These are phyloP conservation scores for Pugionium dolabratum DNA, from an alignment of 345 rosid species.

Conservation along the genomic window DNA sequence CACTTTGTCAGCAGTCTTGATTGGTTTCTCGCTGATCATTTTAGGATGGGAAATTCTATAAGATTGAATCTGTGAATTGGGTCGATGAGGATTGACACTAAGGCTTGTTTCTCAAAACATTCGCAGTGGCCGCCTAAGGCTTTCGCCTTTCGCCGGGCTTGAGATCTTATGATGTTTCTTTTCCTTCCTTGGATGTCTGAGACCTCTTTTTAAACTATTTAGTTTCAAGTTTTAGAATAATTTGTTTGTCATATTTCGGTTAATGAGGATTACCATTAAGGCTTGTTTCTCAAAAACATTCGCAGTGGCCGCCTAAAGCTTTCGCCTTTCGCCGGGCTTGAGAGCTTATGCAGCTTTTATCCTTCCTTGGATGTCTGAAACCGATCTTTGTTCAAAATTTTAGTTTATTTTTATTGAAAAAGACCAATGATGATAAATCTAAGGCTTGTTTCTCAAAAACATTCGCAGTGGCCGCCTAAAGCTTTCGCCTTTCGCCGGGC, in stretches of 20 bases:
- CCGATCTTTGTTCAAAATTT: neutral
- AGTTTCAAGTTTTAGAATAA: too few relatives aligned
- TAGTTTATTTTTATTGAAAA: neutral
- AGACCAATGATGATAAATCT: slow-evolving; percentile 1
- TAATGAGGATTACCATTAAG: slow-evolving; percentile 14
- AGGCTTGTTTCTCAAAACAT: slow-evolving; percentile 79
- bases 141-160: slow-evolving; percentile 48
- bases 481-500: slow-evolving; percentile 54
- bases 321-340: slow-evolving; percentile 33
- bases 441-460: slow-evolving; percentile 75
- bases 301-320: slow-evolving; percentile 87
- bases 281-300: slow-evolving; percentile 78
- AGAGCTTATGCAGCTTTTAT: slow-evolving; percentile 36
- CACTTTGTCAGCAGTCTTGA: too few relatives aligned
- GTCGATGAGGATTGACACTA: neutral
- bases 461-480: slow-evolving; percentile 88
- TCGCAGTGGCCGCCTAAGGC: slow-evolving; percentile 88
- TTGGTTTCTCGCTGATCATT: too few relatives aligned
- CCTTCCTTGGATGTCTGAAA: slow-evolving; percentile 65
- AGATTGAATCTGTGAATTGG: too few relatives aligned
- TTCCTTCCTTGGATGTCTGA: slow-evolving; percentile 32
- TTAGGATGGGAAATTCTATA: too few relatives aligned
- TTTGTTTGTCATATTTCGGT: too few relatives aligned
- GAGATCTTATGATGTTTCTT: slow-evolving; percentile 38
- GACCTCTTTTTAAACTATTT: too few relatives aligned